Conservation (phyloP, 495 filamentous ascomycete species). For the Pyrenula aspistea region DNA sequence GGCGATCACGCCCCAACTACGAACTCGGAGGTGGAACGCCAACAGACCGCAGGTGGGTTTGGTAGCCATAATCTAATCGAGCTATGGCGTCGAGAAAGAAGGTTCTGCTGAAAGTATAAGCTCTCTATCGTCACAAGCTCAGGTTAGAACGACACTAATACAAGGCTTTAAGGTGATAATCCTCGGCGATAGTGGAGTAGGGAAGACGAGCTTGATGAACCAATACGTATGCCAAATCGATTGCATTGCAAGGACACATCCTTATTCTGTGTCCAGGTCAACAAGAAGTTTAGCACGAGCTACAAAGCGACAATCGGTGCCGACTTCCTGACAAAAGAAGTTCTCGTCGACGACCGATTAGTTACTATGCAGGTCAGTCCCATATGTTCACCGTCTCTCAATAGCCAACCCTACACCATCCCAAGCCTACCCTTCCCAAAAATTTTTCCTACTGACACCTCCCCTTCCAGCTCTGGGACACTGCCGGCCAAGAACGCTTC, state of each 20-base stretch:
- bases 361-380: constrained; percentile 86
- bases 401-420: neutral
- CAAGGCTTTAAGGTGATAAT: constrained; percentile 86
- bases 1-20: no score
- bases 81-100: constrained; percentile 91
- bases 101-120: constrained; percentile 81
- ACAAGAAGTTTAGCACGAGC: constrained; percentile 99
- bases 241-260: no score
- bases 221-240: constrained; percentile 94
- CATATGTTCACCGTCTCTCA: neutral
- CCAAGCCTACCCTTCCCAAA: neutral
- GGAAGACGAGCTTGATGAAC: constrained; percentile 99
- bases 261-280: no score
- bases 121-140: no score
- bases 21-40: neutral
- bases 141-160: neutral
- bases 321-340: constrained; percentile 97
- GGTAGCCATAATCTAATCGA: neutral
- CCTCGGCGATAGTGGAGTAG: constrained; percentile 93
- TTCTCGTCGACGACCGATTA: constrained; percentile 89
- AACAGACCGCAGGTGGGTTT: neutral
- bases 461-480: constrained; percentile 77
- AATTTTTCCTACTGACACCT: neutral
- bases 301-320: constrained; percentile 99
- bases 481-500: constrained; percentile 93